Evolutionary conservation across 2,329 filamentous ascomycete genomes (phyloP), one percentile per base, ranked within the genome.

Genomic region (Pseudogymnoascus sp.): DNA sequence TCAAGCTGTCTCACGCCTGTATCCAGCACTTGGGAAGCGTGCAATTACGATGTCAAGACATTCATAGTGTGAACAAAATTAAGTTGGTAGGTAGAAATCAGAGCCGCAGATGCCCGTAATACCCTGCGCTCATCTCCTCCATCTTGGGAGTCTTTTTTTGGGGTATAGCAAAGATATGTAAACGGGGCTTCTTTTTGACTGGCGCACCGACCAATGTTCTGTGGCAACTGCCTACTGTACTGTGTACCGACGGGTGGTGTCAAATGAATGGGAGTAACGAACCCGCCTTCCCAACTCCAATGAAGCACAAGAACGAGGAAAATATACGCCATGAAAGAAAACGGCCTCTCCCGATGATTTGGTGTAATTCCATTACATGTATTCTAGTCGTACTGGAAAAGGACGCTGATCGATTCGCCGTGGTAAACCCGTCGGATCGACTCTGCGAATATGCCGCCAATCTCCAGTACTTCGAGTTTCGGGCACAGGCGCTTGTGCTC

Each of bases 391-490:
- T 91, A 89, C 73, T 92, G 88, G 77, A 99, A 99, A 60, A 99
- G 82, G 65, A 94, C 91, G 74, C 92, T 96, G 77, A 99, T 96
- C 71, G 91, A 96, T 79, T 99, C 94, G 71, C 94, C 94, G 75
- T 97, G 92, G 77, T 99, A 94, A 63, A 97, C 93, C 66, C 94
- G 86, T 66, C 94, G 89, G 69, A 97, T 97, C 59, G 94, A 91
- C 82, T 97, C 93, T 64, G 91, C 92, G 74, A 97, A 97, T 63
- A 97, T 87, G 68, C 90, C 88, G 61, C 91, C 91, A 64, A 97
- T 87, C 72, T 97, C 93, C 65, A 99, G 79, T 59, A 97, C 89
- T 74, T 96, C 92, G 60, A 99, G 80, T 79, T 97, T 97, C 39
- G 89, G 84, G 73, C 93, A 96, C 59, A 86, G 75, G 66, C 79